Percentiles rank a stretch among this genome's conserved stretches.
phyloP scores from a whole-genome alignment of 1,284 basidiomycete genomes.

The Moniliella sp. region DNA sequence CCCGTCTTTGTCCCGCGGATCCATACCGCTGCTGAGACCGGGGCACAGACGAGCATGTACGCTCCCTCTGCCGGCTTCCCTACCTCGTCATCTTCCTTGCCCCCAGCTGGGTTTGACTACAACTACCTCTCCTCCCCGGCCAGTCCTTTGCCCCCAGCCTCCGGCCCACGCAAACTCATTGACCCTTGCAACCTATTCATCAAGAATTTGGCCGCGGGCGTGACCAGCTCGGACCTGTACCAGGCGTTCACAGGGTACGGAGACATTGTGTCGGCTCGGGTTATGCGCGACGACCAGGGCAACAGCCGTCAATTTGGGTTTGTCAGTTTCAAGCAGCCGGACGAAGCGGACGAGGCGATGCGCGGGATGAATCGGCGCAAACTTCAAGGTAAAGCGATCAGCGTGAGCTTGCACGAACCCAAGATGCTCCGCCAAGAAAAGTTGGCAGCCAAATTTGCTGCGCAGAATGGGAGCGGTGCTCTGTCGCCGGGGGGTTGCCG shows the following conservation, averaged over 20 bases:
- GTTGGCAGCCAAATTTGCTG: slow-evolving; percentile 50
- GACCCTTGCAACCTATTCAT: slow-evolving; percentile 28
- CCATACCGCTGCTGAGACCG: too few relatives aligned
- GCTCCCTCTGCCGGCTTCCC: slow-evolving; percentile 5
- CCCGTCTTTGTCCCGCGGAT: neutral
- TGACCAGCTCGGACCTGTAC: slow-evolving; percentile 14
- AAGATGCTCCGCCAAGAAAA: slow-evolving; percentile 70
- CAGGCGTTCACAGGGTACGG: slow-evolving; percentile 18
- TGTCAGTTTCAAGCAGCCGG: slow-evolving; percentile 44
- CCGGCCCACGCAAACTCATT: slow-evolving; percentile 15
- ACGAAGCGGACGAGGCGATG: slow-evolving; percentile 41
- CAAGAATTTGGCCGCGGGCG: slow-evolving; percentile 18
- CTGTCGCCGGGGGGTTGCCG: slow-evolving; percentile 2
- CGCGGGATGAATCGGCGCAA: slow-evolving; percentile 44
- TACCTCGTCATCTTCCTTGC: slow-evolving; percentile 12
- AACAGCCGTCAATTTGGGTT: slow-evolving; percentile 84
- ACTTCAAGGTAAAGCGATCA: slow-evolving; percentile 58
- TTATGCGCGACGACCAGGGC: slow-evolving; percentile 69
- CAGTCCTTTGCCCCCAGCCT: slow-evolving; percentile 6
- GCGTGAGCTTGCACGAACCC: slow-evolving; percentile 67
- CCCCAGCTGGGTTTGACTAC: too few relatives aligned
- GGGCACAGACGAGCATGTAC: neutral
- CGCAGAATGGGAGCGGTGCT: slow-evolving; percentile 1
- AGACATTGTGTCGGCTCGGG: slow-evolving; percentile 48
- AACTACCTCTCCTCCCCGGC: too few relatives aligned